Conservation (phyloP, 2,329 filamentous ascomycete genomes). For the Pezicula radicicola region DNA sequence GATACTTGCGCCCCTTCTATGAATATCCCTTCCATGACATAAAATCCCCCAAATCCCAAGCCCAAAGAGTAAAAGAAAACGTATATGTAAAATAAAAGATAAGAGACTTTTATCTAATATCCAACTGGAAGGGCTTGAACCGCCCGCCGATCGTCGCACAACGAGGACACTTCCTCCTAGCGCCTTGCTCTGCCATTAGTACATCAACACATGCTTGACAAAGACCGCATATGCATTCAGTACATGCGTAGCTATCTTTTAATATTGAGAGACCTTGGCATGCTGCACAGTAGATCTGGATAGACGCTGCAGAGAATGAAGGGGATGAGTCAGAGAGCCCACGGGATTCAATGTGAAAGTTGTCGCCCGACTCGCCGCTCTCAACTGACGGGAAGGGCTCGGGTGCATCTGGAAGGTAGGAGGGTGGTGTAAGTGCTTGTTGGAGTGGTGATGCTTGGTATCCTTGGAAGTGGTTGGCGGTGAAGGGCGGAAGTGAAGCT, state of each 20-base stretch:
- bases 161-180: constrained; percentile 72
- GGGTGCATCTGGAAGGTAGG: constrained; percentile 60
- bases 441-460: constrained; percentile 91
- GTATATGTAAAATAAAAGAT: not conserved
- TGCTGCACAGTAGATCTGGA: constrained; percentile 90
- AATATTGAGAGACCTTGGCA: constrained; percentile 76
- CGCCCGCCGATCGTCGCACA: constrained; percentile 76
- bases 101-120: constrained; percentile 56
- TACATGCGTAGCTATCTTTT: constrained; percentile 87
- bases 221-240: constrained; percentile 91
- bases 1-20: not conserved
- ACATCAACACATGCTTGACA: constrained; percentile 86
- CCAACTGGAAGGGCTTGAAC: constrained; percentile 83
- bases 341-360: constrained; percentile 66
- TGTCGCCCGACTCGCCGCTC: constrained; percentile 68
- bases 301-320: constrained; percentile 68
- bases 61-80: not conserved
- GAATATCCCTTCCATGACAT: constrained; percentile 4
- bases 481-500: constrained; percentile 58
- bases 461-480: constrained; percentile 57
- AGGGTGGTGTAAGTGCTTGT: constrained; percentile 82
- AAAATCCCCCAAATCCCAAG: not conserved
- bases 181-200: constrained; percentile 72
- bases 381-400: constrained; percentile 91
- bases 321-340: constrained; percentile 69